Evolutionary conservation across 106 monocot genomes (phyloP).

Genomic region (Ottelia alismoides): DNA sequence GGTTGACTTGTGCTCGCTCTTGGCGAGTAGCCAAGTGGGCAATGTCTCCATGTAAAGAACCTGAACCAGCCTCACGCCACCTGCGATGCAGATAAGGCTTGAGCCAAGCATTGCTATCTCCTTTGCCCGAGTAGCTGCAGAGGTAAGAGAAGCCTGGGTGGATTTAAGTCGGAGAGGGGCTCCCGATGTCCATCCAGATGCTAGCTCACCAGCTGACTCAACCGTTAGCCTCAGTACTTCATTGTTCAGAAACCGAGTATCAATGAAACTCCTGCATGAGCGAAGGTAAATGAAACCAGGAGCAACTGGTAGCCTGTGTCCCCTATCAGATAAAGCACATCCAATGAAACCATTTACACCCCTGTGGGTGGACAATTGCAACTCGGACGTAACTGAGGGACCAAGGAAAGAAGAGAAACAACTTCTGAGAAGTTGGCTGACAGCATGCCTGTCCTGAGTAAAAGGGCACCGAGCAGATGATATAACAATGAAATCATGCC

Average conservation of each 20-base stretch:
- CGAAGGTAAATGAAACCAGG: slow-evolving; percentile 80
- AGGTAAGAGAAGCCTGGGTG: slow-evolving; percentile 24
- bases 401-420: slow-evolving; percentile 79
- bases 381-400: slow-evolving; percentile 4
- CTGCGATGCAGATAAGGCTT: slow-evolving; percentile 58
- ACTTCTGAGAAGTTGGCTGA: slow-evolving; percentile 61
- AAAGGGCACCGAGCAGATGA: slow-evolving; percentile 69
- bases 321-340: slow-evolving; percentile 22
- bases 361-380: slow-evolving; percentile 5
- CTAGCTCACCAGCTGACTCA: slow-evolving; percentile 31
- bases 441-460: slow-evolving; percentile 49
- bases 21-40: slow-evolving; percentile 47
- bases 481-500: slow-evolving; percentile 84
- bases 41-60: slow-evolving; percentile 71
- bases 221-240: slow-evolving; percentile 44
- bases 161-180: slow-evolving; percentile 23
- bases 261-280: slow-evolving; percentile 57
- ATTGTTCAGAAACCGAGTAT: slow-evolving; percentile 43
- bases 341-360: slow-evolving; percentile 78
- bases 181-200: slow-evolving; percentile 18
- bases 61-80: slow-evolving; percentile 48
- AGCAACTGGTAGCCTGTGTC: slow-evolving; percentile 19
- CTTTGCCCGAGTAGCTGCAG: slow-evolving; percentile 28
- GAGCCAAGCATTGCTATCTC: slow-evolving; percentile 55
- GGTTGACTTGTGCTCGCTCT: slow-evolving; percentile 8